These are phyloP conservation scores for Gnomoniopsis sp. DNA, from an alignment of 2,329 filamentous ascomycete genomes.

Conservation along the genomic window DNA sequence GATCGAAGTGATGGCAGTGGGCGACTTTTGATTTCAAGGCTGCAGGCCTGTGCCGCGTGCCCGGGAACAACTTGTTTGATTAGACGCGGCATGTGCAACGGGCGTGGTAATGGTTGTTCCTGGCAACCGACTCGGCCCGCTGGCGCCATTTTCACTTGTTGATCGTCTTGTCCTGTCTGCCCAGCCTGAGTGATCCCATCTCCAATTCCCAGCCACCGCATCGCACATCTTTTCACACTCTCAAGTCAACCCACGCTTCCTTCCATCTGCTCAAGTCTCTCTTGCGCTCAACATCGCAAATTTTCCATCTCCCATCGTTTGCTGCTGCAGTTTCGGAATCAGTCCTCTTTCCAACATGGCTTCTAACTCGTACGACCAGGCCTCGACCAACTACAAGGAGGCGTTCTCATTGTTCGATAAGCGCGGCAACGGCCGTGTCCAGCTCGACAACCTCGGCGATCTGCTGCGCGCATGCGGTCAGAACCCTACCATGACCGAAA, in stretches of 20 bases:
- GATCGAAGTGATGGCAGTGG: not conserved
- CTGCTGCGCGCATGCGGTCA: constrained; percentile 94
- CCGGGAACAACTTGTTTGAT: not conserved
- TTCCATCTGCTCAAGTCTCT: not conserved
- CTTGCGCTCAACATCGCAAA: not conserved
- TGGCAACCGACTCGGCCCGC: not conserved
- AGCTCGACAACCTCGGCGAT: constrained; percentile 83
- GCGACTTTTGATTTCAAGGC: not conserved
- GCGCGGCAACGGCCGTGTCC: constrained; percentile 91
- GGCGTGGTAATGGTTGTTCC: not conserved
- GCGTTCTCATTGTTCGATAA: constrained; percentile 99
- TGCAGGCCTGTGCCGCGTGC: not conserved
- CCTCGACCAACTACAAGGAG: constrained; percentile 99
- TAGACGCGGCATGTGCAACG: not conserved
- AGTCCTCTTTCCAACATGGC: constrained; percentile 25
- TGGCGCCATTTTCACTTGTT: not conserved
- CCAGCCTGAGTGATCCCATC: constrained; percentile 10
- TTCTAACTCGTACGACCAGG: constrained; percentile 55
- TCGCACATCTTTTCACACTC: not conserved
- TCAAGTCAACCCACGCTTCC: not conserved
- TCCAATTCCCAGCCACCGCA: constrained; percentile 14
- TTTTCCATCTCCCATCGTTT: not conserved
- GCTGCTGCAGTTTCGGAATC: not conserved
- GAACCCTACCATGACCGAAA: constrained; percentile 94
- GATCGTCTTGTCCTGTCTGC: not conserved